Conservation (phyloP, 352 stramenopile species). For the Pythium coloratum region DNA sequence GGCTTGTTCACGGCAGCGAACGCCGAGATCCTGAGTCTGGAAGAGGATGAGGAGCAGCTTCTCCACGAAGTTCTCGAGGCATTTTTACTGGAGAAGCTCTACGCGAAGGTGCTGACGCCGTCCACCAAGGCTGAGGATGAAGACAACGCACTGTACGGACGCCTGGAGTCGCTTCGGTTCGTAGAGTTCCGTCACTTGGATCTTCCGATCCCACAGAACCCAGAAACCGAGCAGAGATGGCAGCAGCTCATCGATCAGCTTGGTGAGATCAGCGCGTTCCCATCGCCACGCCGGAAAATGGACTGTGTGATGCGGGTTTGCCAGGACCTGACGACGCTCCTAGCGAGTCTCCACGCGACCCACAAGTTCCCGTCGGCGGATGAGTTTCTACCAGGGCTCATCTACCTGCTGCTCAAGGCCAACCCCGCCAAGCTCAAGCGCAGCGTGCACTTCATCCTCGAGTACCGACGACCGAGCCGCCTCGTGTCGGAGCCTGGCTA, state of each 20-base stretch:
- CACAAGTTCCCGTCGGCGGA: constrained; percentile 83
- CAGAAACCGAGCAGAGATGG: constrained; percentile 46
- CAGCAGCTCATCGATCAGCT: constrained; percentile 44
- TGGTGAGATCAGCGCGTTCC: constrained; percentile 42
- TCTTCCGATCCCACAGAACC: constrained; percentile 43
- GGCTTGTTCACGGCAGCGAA: neutral
- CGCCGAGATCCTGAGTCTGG: constrained; percentile 18
- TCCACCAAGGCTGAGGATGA: constrained; percentile 37
- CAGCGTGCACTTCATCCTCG: constrained; percentile 85
- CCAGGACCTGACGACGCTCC: constrained; percentile 65
- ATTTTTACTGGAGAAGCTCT: constrained; percentile 91
- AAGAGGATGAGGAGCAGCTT: constrained; percentile 45
- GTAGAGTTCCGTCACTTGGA: constrained; percentile 87
- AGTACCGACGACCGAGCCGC: constrained; percentile 66
- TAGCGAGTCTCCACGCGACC: constrained; percentile 33
- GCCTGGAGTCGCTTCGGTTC: constrained; percentile 76
- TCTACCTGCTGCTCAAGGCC: constrained; percentile 85
- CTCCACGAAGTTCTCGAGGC: constrained; percentile 80
- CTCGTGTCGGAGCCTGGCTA: constrained; percentile 91
- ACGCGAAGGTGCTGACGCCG: constrained; percentile 62
- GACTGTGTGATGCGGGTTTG: constrained; percentile 75
- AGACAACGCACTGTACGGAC: constrained; percentile 62
- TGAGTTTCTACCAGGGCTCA: constrained; percentile 91
- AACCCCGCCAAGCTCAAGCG: constrained; percentile 86
- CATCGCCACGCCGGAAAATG: constrained; percentile 86